Evolutionary conservation across 1,139 yeast genomes (phyloP).

Genomic region (Waltiozyma solani): DNA sequence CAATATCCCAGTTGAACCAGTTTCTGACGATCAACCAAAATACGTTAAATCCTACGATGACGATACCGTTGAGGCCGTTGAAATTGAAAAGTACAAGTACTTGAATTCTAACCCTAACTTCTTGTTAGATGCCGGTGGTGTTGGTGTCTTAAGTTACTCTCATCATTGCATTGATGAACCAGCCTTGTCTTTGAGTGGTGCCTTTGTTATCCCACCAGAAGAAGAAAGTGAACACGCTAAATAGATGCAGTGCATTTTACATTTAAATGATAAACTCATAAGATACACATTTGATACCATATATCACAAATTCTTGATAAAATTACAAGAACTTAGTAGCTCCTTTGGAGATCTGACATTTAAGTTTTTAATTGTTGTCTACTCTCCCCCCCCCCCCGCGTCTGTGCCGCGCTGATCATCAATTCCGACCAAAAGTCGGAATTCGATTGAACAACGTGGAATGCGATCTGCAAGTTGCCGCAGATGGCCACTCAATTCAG

Average conservation of each 20-base stretch:
- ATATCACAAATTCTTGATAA: too few relatives aligned
- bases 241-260: not conserved
- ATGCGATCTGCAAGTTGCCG: too few relatives aligned
- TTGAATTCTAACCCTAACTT: slow-evolving; percentile 57
- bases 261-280: too few relatives aligned
- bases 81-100: slow-evolving; percentile 21
- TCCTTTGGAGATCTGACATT: too few relatives aligned
- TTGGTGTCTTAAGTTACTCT: slow-evolving; percentile 84
- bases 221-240: slow-evolving; percentile 19
- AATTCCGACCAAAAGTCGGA: too few relatives aligned
- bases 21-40: slow-evolving; percentile 11
- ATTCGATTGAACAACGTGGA: too few relatives aligned
- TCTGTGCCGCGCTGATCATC: too few relatives aligned
- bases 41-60: slow-evolving; percentile 19
- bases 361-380: too few relatives aligned
- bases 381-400: too few relatives aligned
- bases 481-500: too few relatives aligned
- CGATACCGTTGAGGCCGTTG: slow-evolving; percentile 23
- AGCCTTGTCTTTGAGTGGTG: slow-evolving; percentile 72
- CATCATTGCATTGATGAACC: slow-evolving; percentile 82
- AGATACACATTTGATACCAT: too few relatives aligned
- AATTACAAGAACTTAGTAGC: too few relatives aligned
- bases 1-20: slow-evolving; percentile 21
- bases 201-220: slow-evolving; percentile 63
- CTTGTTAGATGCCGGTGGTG: slow-evolving; percentile 90